Base-by-base conservation (phyloP, 2,329 filamentous ascomycete genomes). In the Penicillium crustosum region DNA sequence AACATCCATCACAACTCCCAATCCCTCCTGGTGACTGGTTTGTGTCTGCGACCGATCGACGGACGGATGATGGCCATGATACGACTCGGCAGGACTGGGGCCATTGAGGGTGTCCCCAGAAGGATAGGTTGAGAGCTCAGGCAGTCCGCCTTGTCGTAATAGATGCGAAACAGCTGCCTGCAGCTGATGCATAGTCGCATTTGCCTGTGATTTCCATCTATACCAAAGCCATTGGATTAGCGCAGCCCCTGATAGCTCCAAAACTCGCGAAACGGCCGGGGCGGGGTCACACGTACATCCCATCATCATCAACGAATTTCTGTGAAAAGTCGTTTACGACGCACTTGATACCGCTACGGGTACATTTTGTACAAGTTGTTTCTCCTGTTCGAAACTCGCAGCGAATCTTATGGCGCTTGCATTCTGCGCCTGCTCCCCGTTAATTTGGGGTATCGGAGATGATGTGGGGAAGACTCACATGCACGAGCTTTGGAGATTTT, bases 291-390 rank as follows among this genome's bases (percentile, higher is more conserved):
- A 75, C 78, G 73, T 73, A 82, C 77, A 78, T 73, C 61, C 79
- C 77, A 70, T 83, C 82, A 51, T 82, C 80, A 47, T 83, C 80
- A 21, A 83, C 75, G 43, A 84, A 78, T 55, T 81, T 82, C 65
- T 84, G 82, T 21, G 82, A 77, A 65, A 81, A 83, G 67, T 83
- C 81, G 64, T 84, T 83, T 35, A 83, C 78, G 9, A 82, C 73
- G 63, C 82, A 84, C 58, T 79, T 78, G 41, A 83, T 73, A 10
- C 79, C 78, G 25, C 80, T 78, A 41, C 79, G 78, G 33, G 74
- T 67, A 62, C 82, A 84, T 63, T 82, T 77, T 9, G 75, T 75
- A 67, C 82, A 84, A 55, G 74, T 77, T 7, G 72, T 64, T 58
- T 80, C 74, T 8, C 79, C 79, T 15, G 75, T 66, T 55, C 78